phyloP scores from a whole-genome alignment of 129 eudicot genomes.

The Pseudognaphalium luteoalbum region DNA sequence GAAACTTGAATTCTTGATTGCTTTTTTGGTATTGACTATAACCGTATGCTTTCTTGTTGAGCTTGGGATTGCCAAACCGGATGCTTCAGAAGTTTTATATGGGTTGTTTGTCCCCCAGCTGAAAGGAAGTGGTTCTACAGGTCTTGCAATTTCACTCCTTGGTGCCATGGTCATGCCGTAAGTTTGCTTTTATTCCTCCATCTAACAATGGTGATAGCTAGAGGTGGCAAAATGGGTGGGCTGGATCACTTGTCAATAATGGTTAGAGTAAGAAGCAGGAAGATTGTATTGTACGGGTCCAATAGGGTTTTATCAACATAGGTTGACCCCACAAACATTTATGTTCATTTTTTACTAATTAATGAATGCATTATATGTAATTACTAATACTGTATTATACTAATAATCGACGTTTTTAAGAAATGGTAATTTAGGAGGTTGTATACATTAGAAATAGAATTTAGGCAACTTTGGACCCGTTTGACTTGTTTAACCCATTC shows the following conservation, averaged over 20 bases:
- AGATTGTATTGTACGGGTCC: background rate
- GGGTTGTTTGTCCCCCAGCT: conserved; percentile 97
- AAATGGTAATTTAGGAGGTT: conserved; percentile 8
- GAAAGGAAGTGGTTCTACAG: conserved; percentile 78
- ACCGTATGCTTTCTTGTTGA: conserved; percentile 88
- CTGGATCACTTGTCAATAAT: background rate
- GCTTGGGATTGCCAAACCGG: conserved; percentile 86
- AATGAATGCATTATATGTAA: background rate
- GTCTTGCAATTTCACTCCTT: conserved; percentile 91
- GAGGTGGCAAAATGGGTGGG: background rate
- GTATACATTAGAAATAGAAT: background rate
- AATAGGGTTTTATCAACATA: background rate
- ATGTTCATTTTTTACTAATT: background rate
- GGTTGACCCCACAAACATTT: background rate
- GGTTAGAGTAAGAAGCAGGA: background rate
- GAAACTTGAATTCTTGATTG: conserved; percentile 86
- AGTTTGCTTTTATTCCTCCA: conserved; percentile 30
- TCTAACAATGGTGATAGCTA: conserved; percentile 2
- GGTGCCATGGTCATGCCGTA: conserved; percentile 99
- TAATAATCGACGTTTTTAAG: background rate
- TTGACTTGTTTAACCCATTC: background rate
- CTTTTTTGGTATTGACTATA: conserved; percentile 81
- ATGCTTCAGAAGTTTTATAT: conserved; percentile 70
- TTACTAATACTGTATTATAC: background rate
- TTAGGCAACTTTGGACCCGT: background rate